A percentile compares a stretch with the other conserved stretches of the same genome.
Evolutionary conservation across 176 grass and related monocot species (phyloP).

Genomic region (Areca catechu): DNA sequence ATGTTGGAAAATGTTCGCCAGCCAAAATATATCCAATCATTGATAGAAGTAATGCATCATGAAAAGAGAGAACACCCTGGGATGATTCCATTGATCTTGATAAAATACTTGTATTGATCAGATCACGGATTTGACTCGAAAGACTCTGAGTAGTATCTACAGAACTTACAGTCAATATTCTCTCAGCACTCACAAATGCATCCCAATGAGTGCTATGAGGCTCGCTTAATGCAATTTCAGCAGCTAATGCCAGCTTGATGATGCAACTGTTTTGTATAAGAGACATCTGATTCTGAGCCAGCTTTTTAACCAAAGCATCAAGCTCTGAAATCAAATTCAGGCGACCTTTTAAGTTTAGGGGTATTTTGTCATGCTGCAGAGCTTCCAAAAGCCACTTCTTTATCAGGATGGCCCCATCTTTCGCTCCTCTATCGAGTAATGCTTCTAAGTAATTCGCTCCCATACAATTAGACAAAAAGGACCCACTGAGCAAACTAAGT

Average conservation of each 20-base stretch:
- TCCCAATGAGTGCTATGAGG: slow-evolving; percentile 71
- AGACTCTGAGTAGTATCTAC: slow-evolving; percentile 78
- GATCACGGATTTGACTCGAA: slow-evolving; percentile 92
- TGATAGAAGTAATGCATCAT: slow-evolving; percentile 79
- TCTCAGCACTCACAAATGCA: slow-evolving; percentile 84
- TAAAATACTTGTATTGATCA: slow-evolving; percentile 82
- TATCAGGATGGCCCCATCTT: slow-evolving; percentile 66
- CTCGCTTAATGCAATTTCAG: slow-evolving; percentile 59
- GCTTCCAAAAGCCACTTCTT: slow-evolving; percentile 97
- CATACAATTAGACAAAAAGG: slow-evolving; percentile 64
- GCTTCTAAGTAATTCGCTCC: slow-evolving; percentile 61
- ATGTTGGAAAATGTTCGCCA: slow-evolving; percentile 87
- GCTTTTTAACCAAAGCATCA: slow-evolving; percentile 50
- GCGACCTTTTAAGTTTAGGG: slow-evolving; percentile 45
- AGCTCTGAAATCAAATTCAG: slow-evolving; percentile 47
- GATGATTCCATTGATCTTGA: slow-evolving; percentile 33
- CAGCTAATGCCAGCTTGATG: slow-evolving; percentile 68
- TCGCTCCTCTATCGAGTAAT: slow-evolving; percentile 68
- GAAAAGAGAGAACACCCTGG: slow-evolving; percentile 65
- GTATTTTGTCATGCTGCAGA: slow-evolving; percentile 53
- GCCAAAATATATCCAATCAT: slow-evolving; percentile 86
- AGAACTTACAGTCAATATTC: slow-evolving; percentile 79
- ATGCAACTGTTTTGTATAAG: slow-evolving; percentile 61
- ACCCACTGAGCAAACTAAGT: slow-evolving; percentile 40
- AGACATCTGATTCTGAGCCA: slow-evolving; percentile 53